Percentiles rank a stretch among this genome's conserved stretches.
Conservation (phyloP, 441 rosid species). For the Gossypium gossypioides region DNA sequence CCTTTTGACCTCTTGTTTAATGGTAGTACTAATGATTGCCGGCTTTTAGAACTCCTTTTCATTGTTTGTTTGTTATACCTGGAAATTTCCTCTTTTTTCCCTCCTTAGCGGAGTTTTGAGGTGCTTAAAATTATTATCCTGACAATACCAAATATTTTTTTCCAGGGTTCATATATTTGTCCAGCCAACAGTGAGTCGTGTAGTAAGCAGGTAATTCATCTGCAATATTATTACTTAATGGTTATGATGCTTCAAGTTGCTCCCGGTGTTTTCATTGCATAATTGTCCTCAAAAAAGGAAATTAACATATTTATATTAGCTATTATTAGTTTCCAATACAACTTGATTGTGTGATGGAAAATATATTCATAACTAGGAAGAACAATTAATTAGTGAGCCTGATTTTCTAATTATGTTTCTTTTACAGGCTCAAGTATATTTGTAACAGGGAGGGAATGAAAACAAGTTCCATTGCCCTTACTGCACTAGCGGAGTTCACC, state of each 20-base stretch:
- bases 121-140: not conserved
- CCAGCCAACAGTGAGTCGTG: conserved; percentile 82
- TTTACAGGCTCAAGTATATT: conserved; percentile 71
- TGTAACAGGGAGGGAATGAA: conserved; percentile 81
- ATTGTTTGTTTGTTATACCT: not conserved
- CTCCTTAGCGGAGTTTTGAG: not conserved
- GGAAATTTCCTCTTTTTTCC: conserved; percentile 12
- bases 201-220: conserved; percentile 67
- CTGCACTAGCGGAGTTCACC: conserved; percentile 80
- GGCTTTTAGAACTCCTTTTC: not conserved
- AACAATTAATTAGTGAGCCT: not conserved
- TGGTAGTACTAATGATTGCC: not conserved
- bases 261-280: not conserved
- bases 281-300: not conserved
- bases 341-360: not conserved
- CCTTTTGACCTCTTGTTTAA: not conserved
- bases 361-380: not conserved
- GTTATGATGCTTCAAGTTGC: conserved; percentile 2
- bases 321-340: not conserved
- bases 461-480: conserved; percentile 74
- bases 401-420: not conserved
- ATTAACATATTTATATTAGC: not conserved
- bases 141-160: not conserved
- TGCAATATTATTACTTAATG: not conserved
- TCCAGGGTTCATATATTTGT: conserved; percentile 87